Evolutionary conservation across 441 rosid species (phyloP), one percentile per base, ranked within the genome.

Genomic region (Hura crepitans): DNA sequence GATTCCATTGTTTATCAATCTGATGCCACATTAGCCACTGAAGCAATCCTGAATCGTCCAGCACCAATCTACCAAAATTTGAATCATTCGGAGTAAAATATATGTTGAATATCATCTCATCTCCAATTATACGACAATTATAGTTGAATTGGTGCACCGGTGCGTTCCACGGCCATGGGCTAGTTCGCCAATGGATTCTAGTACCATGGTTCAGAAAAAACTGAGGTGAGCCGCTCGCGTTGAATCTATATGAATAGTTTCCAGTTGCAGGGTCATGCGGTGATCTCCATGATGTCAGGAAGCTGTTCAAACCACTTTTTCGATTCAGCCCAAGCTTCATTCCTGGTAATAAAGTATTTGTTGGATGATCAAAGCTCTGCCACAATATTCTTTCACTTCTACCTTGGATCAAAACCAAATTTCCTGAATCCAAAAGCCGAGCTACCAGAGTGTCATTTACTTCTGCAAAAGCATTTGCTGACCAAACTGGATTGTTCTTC

Each of bases 381-480:
- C 81, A 74, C 0, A 65, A 18, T 46, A 33, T 9, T 33, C 2
- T 50, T 51, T 0, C 7, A 18, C 39, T 66, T 9, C 17, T 67
- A 17, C 22, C 63, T 39, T 42, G 23, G 2, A 59, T 6, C 57
- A 42, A 33, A 47, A 22, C 51, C 75, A 85, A 57, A 67, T 83
- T 83, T 53, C 84, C 81, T 0, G 77, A 71, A 71, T 84, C 80
- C 45, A 80, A 39, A 7, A 81, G 77, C 33, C 53, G 49, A 49
- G 70, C 47, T 8, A 42, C 46, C 1, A 22, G 20, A 65, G 12
- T 33, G 27, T 7, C 46, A 3, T 15, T 30, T 15, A 4, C 67
- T 47, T 7, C 35, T 0, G 13, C 68, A 0, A 57, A 53, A 10
- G 45, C 69, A 71, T 68, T 58, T 0, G 74, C 6, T 3, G 72